Evolutionary conservation across 108 stramenopile species (phyloP).

Genomic region (Skeletonema costatum): DNA sequence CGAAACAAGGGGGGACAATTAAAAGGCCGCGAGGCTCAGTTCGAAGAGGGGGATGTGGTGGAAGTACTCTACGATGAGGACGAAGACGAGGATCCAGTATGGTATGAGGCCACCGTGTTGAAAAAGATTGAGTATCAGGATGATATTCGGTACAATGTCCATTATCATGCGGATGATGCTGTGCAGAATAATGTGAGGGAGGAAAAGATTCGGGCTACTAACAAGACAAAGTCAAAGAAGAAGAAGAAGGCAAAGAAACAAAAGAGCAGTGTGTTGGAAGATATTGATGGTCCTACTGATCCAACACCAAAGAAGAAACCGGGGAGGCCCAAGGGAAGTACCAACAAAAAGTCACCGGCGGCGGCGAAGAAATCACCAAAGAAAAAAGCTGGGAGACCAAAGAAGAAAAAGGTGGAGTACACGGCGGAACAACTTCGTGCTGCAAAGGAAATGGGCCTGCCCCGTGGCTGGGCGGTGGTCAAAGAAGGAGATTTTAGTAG

Average conservation of each 20-base stretch:
- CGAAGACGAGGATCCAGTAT: slow-evolving; percentile 50
- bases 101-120: slow-evolving; percentile 69
- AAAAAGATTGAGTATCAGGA: slow-evolving; percentile 66
- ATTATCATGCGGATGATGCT: slow-evolving; percentile 70
- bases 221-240: slow-evolving; percentile 46
- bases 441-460: slow-evolving; percentile 50
- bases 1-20: slow-evolving; percentile 66
- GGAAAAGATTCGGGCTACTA: slow-evolving; percentile 57
- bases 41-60: slow-evolving; percentile 72
- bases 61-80: slow-evolving; percentile 73
- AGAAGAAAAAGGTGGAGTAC: slow-evolving; percentile 7
- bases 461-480: slow-evolving; percentile 57
- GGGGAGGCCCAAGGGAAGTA: not conserved
- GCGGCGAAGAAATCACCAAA: slow-evolving; percentile 17
- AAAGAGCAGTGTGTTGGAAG: not conserved
- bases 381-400: slow-evolving; percentile 26
- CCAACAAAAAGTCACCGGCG: not conserved
- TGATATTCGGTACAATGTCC: slow-evolving; percentile 71
- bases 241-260: slow-evolving; percentile 36
- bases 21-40: slow-evolving; percentile 60
- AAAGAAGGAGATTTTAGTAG: slow-evolving; percentile 39
- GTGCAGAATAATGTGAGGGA: slow-evolving; percentile 73
- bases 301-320: slow-evolving; percentile 24
- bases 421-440: slow-evolving; percentile 43
- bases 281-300: not conserved